Base-by-base conservation (phyloP, 768 basidiomycete species). In the Termitomyces sp. region DNA sequence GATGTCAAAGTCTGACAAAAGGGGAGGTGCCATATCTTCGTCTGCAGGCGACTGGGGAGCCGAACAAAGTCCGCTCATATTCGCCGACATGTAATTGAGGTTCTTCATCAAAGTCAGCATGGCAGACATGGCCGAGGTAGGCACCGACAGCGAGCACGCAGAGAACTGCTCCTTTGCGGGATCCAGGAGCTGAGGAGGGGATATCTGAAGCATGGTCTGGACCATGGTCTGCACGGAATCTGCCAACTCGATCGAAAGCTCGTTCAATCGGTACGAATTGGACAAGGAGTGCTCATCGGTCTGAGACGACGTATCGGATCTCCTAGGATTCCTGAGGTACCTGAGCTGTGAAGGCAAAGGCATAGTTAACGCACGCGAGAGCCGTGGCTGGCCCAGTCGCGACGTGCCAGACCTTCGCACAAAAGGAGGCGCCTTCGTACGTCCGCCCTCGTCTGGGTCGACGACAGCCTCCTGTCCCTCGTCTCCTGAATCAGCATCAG, bases 81-180 rank as follows among this genome's bases (percentile, higher is more conserved):
- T 89, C n/a, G 91, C 91, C 5, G 92, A 92, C 63, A 97, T 83
- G 67, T 91, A 96, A 70, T 96, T 96, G 63, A 98, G 82, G 63
- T 89, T 91, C 75, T 94, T 93, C 91, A 97, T 93, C 41, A 88
- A 83, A 18, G 91, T 92, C 70, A 97, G 84, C 70, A 98, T 80
- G 41, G 93, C 91, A 18, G 91, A 90, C 72, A 98, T 81, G 63
- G 89, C 92, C 6, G 93, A 83, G 0, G 91, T 91, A 11, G 95
- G 95, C 46, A 97, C 83, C 39, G 91, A 87, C 27, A 98, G 73
- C 2, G 93, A 83, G 70, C 92, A 96, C 27, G 92, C 89, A 1
- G 94, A 89, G 67, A 94, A 90, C 69, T 95, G 94, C 68, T 98
- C 95, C 71, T 91, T 95, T 2, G 89, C 87, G n/a, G 91, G 85